Conservation (phyloP, 176 grass and related monocot species). For the Oryza nivara region DNA sequence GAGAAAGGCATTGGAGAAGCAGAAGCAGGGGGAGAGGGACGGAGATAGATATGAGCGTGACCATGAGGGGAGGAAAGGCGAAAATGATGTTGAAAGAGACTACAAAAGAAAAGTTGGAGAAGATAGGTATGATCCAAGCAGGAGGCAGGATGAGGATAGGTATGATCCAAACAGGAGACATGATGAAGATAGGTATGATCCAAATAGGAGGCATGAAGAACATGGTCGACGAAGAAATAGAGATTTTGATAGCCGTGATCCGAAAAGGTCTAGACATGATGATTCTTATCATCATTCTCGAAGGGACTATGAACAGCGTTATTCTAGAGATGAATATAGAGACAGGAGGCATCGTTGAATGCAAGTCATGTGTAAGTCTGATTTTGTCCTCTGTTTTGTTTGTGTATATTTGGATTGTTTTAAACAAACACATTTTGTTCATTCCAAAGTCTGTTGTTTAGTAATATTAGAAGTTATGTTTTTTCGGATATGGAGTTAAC, state of each 20-base stretch:
- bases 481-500: background rate
- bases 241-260: slow-evolving; percentile 50
- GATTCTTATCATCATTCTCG: slow-evolving; percentile 45
- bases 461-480: background rate
- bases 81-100: slow-evolving; percentile 45
- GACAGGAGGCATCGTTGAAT: slow-evolving; percentile 53
- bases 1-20: slow-evolving; percentile 29
- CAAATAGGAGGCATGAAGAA: slow-evolving; percentile 43
- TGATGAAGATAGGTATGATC: background rate
- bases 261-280: slow-evolving; percentile 63
- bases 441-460: background rate
- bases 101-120: slow-evolving; percentile 50
- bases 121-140: slow-evolving; percentile 60
- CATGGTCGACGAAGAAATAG: slow-evolving; percentile 33
- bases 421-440: background rate
- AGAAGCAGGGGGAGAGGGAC: slow-evolving; percentile 37
- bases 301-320: slow-evolving; percentile 55
- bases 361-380: slow-evolving; percentile 19
- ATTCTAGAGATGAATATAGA: slow-evolving; percentile 62
- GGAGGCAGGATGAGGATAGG: slow-evolving; percentile 36
- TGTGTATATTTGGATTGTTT: background rate
- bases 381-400: background rate
- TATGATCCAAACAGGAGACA: slow-evolving; percentile 44
- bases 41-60: slow-evolving; percentile 33
- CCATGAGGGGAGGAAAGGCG: slow-evolving; percentile 41